phyloP scores from a whole-genome alignment of 345 rosid species.

The Dipteronia dyeriana region DNA sequence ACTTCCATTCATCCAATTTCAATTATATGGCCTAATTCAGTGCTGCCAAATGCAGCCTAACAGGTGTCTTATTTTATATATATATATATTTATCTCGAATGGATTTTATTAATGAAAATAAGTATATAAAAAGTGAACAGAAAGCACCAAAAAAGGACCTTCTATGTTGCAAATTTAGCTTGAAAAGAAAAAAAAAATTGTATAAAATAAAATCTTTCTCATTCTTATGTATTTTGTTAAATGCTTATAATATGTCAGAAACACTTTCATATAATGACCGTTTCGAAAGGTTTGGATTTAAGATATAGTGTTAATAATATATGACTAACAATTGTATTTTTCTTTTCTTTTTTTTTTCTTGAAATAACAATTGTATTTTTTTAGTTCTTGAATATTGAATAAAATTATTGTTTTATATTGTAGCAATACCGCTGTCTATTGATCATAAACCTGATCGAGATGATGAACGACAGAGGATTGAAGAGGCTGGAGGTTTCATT shows the following conservation, averaged over 20 bases:
- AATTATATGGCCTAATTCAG: not conserved
- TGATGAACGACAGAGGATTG: conserved; percentile 52
- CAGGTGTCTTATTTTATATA: not conserved
- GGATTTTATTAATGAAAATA: not conserved
- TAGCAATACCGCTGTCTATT: conserved; percentile 44
- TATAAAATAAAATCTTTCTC: not conserved
- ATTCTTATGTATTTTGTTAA: not conserved
- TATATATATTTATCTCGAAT: too few species aligned
- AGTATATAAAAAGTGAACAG: not conserved
- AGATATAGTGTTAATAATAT: not conserved
- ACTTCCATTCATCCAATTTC: not conserved
- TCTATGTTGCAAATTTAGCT: not conserved
- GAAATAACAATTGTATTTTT: not conserved
- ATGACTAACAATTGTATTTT: not conserved
- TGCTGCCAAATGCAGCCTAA: conserved; percentile 1
- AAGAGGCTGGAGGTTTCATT: conserved; percentile 51
- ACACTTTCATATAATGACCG: not conserved
- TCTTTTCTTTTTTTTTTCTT: not conserved
- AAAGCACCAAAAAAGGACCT: not conserved
- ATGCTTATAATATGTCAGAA: not conserved
- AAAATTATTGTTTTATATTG: conserved; percentile 23
- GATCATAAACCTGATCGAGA: conserved; percentile 59
- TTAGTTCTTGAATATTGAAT: not conserved
- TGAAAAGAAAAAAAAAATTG: not conserved
- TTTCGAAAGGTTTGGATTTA: conserved; percentile 1